phyloP scores from a whole-genome alignment of 768 basidiomycete species.

The Sistotremastrum niveocremeum region DNA sequence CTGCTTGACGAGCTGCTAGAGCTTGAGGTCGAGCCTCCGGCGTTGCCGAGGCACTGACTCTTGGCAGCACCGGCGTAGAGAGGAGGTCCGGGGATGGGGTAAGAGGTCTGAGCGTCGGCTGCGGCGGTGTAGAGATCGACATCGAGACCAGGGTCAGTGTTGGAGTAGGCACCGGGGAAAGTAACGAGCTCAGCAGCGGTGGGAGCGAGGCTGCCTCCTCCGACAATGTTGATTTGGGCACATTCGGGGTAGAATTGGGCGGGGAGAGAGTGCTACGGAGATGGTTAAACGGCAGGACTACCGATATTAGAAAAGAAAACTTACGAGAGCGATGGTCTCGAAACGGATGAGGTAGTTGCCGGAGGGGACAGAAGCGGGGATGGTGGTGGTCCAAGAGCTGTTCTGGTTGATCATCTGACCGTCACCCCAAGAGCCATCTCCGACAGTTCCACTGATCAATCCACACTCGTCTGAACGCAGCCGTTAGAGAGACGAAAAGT shows the following conservation, averaged over 20 bases:
- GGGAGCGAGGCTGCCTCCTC: constrained; percentile 5
- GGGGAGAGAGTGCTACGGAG: not conserved
- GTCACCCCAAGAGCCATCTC: constrained; percentile 5
- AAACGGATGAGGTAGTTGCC: constrained; percentile 8
- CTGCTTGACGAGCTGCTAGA: too few species aligned
- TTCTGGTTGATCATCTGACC: constrained; percentile 8
- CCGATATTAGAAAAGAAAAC: not conserved
- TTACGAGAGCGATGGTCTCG: constrained; percentile 9
- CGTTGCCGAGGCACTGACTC: too few species aligned
- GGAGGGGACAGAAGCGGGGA: constrained; percentile 4
- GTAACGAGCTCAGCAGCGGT: constrained; percentile 5
- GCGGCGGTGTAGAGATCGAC: constrained; percentile 7
- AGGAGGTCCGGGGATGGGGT: constrained; percentile 9
- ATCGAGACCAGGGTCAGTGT: constrained; percentile 7
- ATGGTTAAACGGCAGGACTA: too few species aligned
- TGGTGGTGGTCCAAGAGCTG: constrained; percentile 6
- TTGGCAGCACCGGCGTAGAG: not conserved
- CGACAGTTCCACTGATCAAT: constrained; percentile 9
- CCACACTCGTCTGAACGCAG: constrained; percentile 6
- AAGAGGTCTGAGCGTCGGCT: constrained; percentile 7
- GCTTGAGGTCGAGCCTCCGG: too few species aligned
- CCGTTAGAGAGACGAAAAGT: not conserved
- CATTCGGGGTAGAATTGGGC: not conserved
- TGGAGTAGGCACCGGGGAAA: constrained; percentile 8
- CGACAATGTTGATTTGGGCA: constrained; percentile 5